phyloP scores from a whole-genome alignment of 352 stramenopile species.

The Peronospora belbahrii region DNA sequence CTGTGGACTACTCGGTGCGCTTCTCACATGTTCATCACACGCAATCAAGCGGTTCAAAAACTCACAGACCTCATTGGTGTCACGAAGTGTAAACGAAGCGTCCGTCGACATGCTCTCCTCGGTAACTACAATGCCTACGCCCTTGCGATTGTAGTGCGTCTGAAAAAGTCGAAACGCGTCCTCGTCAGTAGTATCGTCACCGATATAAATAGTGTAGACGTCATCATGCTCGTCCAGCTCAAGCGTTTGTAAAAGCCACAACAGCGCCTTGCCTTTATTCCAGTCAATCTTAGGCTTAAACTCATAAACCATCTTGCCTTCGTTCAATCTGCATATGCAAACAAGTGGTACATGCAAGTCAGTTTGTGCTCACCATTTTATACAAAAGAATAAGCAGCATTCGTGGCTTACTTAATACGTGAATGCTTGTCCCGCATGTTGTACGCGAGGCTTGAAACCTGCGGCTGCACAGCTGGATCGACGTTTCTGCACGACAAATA shows the following conservation, averaged over 20 bases:
- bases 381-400: constrained; percentile 1
- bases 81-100: constrained; percentile 68
- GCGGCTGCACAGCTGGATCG: constrained; percentile 23
- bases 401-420: constrained; percentile 41
- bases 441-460: constrained; percentile 43
- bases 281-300: constrained; percentile 88
- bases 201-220: constrained; percentile 90
- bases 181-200: constrained; percentile 87
- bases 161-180: constrained; percentile 76
- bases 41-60: constrained; percentile 67
- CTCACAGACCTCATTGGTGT: constrained; percentile 63
- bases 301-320: constrained; percentile 88
- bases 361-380: not conserved
- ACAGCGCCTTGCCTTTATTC: constrained; percentile 88
- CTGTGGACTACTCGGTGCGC: constrained; percentile 15
- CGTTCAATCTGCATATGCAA: constrained; percentile 44
- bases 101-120: constrained; percentile 61
- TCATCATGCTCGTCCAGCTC: constrained; percentile 61
- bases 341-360: not conserved
- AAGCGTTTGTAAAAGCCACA: constrained; percentile 78
- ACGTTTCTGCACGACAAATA: constrained; percentile 44
- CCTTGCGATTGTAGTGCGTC: constrained; percentile 39
- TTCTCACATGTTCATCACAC: constrained; percentile 23
- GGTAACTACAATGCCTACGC: constrained; percentile 78
- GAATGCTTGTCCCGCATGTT: constrained; percentile 36